Evolutionary conservation across 2,329 filamentous ascomycete genomes (phyloP), one percentile per base, ranked within the genome.

Genomic region (Venturia nashicola): DNA sequence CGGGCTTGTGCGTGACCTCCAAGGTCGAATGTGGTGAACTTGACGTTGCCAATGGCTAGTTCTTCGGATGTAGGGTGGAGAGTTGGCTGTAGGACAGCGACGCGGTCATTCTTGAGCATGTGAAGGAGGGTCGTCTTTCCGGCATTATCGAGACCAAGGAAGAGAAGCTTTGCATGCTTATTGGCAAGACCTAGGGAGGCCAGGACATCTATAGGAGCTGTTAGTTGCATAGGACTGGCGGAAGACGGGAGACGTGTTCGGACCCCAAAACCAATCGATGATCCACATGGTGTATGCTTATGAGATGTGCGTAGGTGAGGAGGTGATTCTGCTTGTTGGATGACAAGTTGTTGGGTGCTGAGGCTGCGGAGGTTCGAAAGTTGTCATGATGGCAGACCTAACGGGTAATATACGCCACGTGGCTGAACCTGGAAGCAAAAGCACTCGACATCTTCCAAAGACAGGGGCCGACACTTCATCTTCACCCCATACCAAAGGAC

Each of bases 21-120:
- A 65, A 94, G 81, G 78, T 97, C 92, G 75, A 96, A 96, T 62
- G 92, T 96, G 69, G 90, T 96, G 80, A 96, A 96, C 75, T 90
- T 89, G 74, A 95, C 76, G 61, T 76, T 76, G 65, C 78, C 78
- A 68, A 82, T 74, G 61, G 74, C 76, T 63, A 83, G 74, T 68
- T 77, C 76, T 69, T 82, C 79, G 51, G 91, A 96, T 71, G 91
- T 95, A 42, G 91, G 91, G 79, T 96, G 91, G 68, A 94, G 85
- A 70, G 91, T 94, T 66, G 90, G 91, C 77, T 91, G 89, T 67
- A 96, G 84, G 69, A 95, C 90, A 66, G 91, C 91, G 68, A 96
- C 90, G 75, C 91, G 88, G 79, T 96, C 91, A 76, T 94, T 94
- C 90, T 96, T 96, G 77, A 96, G 77, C 91, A 96, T 96, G 78